Evolutionary conservation across 2,329 filamentous ascomycete species (phyloP), one percentile per base, ranked within the genome.

Genomic region (Periconia sp.): DNA sequence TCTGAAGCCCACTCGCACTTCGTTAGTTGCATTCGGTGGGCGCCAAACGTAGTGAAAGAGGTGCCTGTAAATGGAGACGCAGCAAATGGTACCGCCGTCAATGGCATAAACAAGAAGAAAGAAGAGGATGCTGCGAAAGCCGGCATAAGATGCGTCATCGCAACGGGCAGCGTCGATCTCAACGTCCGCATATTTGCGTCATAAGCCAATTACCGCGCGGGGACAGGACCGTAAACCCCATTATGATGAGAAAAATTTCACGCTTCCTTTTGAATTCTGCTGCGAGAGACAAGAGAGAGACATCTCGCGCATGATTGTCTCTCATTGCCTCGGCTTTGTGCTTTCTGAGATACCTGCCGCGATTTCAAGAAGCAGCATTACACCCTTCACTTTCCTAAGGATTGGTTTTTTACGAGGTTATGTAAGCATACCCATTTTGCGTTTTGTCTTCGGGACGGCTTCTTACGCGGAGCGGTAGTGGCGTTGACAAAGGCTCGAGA

Each of bases 11-110:
- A 95, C 65, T 84, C 81, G 4, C 90, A 91, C 64, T 96, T 97
- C 61, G 83, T 96, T 36, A 91, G 83, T 47, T 92, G 88, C 63
- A 78, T 96, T 59, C 76, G 90, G 49, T 97, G 92, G 92, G 92
- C 91, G 2, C 92, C 92, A 0, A 83, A 83, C 26, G 76, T 89
- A 17, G 75, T 82, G 48, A 89, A 87, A 59, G 83, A 88, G 46
- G 73, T 65, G 1, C 63, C 65, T 36, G 53, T 61, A 24, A 73
- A 72, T 36, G 71, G 66, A 7, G 69, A 70, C 29, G 69, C 70
- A 2, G 61, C 72, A 35, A 77, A 74, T 43, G 73, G 73, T 2
- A 52, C 57, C 19, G 52, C 56, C 30, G 69, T 70, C 25, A 78
- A 80, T 34, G 74, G 76, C 13, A 44, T 53, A 15, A 56, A 53